These are phyloP conservation scores for Pelargonium cotyledonis DNA, from an alignment of 441 rosid species.

Conservation along the genomic window DNA sequence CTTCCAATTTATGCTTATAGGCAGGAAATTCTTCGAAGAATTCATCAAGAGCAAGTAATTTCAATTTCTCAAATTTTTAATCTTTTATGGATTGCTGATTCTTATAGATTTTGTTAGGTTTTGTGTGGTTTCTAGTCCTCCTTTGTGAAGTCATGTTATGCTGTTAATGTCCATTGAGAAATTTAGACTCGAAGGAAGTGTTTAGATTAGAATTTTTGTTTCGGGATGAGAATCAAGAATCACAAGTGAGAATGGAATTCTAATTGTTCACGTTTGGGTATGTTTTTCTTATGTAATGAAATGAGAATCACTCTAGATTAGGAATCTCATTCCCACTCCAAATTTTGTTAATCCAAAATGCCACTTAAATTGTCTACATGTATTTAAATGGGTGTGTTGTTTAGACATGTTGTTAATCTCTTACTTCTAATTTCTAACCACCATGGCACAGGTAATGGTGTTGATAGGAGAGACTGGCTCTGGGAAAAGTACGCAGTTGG, in stretches of 20 bases:
- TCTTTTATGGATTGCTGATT: neutral
- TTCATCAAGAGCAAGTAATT: constrained; percentile 47
- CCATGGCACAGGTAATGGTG: constrained; percentile 47
- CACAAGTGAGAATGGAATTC: too few species aligned
- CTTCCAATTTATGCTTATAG: constrained; percentile 56
- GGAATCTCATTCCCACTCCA: too few species aligned
- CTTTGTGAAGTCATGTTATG: too few species aligned
- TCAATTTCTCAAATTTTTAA: neutral
- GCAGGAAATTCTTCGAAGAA: constrained; percentile 35
- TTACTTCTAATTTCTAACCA: constrained; percentile 11
- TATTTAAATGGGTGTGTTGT: neutral
- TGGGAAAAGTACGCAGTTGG: constrained; percentile 91
- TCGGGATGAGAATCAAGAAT: too few species aligned
- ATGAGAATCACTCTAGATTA: too few species aligned
- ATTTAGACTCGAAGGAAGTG: too few species aligned
- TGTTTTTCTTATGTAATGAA: too few species aligned
- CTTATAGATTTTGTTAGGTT: neutral
- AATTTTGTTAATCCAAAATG: too few species aligned
- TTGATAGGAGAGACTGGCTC: constrained; percentile 95
- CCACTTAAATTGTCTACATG: too few species aligned
- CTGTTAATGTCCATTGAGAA: too few species aligned
- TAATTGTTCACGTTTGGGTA: too few species aligned
- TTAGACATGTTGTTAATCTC: neutral
- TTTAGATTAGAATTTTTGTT: too few species aligned
- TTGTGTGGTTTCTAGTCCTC: neutral